These are phyloP conservation scores for Symmetrospora coprosmae DNA, from an alignment of 768 basidiomycete genomes.

Conservation along the genomic window DNA sequence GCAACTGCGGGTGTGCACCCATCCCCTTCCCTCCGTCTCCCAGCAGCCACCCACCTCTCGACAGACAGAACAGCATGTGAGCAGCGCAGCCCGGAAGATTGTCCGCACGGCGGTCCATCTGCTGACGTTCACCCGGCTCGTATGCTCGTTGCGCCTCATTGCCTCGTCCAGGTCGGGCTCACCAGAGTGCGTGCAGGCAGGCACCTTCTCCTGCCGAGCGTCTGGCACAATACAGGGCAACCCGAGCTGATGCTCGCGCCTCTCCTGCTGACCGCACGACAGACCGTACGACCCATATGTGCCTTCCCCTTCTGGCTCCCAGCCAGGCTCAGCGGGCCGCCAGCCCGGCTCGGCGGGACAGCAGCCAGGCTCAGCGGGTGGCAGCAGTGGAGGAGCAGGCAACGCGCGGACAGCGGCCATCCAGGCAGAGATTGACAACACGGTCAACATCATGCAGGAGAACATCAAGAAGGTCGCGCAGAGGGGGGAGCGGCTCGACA, in stretches of 20 bases:
- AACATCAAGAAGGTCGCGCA: conserved; percentile 94
- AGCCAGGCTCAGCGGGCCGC: not conserved
- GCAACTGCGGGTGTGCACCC: too few relatives aligned
- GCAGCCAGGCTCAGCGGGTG: not conserved
- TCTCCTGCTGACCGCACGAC: not conserved
- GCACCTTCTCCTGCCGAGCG: not conserved
- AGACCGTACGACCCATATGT: conserved; percentile 23
- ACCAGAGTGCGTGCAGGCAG: not conserved
- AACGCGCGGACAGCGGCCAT: conserved; percentile 14
- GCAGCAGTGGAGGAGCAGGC: not conserved
- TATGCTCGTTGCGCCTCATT: not conserved
- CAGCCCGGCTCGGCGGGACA: not conserved
- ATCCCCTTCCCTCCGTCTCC: too few relatives aligned
- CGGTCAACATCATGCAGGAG: conserved; percentile 92
- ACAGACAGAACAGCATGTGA: too few relatives aligned
- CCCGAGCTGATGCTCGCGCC: not conserved
- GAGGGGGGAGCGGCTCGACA: conserved; percentile 82
- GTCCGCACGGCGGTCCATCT: too few relatives aligned
- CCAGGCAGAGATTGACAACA: conserved; percentile 46
- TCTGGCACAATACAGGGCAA: not conserved
- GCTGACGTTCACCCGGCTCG: too few relatives aligned
- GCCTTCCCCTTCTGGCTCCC: conserved; percentile 1
- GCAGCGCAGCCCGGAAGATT: too few relatives aligned
- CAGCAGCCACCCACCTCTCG: too few relatives aligned
- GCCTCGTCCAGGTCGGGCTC: not conserved